Evolutionary conservation across 208 protist genomes (phyloP), one percentile per base, ranked within the genome.

Genomic region (Crithidia bombi): DNA sequence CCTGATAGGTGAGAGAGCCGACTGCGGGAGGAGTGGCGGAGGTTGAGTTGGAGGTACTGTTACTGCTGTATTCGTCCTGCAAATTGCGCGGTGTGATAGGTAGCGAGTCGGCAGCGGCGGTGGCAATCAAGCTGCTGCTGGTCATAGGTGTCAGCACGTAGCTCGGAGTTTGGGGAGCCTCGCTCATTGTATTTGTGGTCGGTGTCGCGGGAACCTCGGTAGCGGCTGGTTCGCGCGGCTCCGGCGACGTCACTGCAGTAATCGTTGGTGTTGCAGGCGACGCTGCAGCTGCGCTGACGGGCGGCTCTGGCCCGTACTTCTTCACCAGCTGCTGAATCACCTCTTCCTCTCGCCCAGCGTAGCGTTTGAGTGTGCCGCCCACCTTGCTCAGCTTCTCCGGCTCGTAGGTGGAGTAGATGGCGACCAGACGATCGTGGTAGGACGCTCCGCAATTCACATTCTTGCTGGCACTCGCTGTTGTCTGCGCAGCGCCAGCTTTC

Each of bases 301-400:
- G 30, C 23, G 86, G 86, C 66, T 93, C 90, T 0, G 87, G 84
- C 12, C 87, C 90, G 70, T 93, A 92, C 64, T 88, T 86, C 59
- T 83, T 81, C 28, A 93, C 64, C 12, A 93, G 77, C 65, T 92
- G 75, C 52, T 75, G 75, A 43, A 93, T 83, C 14, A 91, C 83
- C 21, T 79, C 81, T 38, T 93, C 87, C 52, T 93, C 87, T 6
- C 78, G 75, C 10, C 85, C 90, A 12, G 75, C 72, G 69, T 82
- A 91, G 38, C 85, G 83, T 63, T 78, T 69, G 33, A 95, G 71
- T 12, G 86, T 88, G 10, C 78, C 82, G 41, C 83, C 66, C 2
- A 92, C 88, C 26, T 82, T 84, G 38, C 71, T 72, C 35, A 91
- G 69, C 67, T 92, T 93, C 33, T 71, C 54, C 26, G 87, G 86